phyloP scores from a whole-genome alignment of 345 rosid species.

The Gossypium anomalum region DNA sequence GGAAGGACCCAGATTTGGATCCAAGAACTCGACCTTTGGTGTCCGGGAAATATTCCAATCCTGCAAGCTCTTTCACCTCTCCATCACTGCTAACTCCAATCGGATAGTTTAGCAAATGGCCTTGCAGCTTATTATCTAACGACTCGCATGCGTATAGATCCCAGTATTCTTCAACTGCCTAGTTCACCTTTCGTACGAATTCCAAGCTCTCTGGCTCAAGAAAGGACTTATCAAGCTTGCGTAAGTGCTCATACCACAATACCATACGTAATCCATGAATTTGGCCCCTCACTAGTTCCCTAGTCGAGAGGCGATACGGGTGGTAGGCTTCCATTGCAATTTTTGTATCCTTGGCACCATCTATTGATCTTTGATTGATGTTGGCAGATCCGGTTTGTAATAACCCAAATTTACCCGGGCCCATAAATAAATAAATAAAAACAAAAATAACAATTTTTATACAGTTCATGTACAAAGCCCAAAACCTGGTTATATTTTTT shows the following conservation, averaged over 20 bases:
- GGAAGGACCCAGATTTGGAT: conserved; percentile 7
- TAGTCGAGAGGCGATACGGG: neutral
- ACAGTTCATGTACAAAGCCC: too few species aligned
- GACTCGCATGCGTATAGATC: neutral
- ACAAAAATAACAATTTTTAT: too few species aligned
- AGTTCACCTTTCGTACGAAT: conserved; percentile 4
- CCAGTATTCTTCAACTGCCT: conserved; percentile 6
- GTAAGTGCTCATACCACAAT: conserved; percentile 11
- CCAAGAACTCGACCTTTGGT: conserved; percentile 4
- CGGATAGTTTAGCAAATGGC: conserved; percentile 1
- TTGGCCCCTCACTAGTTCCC: neutral
- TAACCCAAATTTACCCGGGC: too few species aligned
- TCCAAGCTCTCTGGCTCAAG: conserved; percentile 5
- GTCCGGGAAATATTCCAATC: neutral
- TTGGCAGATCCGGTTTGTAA: conserved; percentile 7
- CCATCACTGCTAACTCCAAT: neutral
- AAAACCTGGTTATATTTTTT: too few species aligned
- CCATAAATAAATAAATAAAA: too few species aligned
- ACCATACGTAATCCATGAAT: conserved; percentile 5
- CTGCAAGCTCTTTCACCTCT: conserved; percentile 7
- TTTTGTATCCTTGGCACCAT: conserved; percentile 7
- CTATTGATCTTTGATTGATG: conserved; percentile 15
- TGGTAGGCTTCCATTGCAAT: conserved; percentile 11
- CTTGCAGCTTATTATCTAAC: neutral
- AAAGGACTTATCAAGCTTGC: conserved; percentile 8